These are phyloP conservation scores for Schoenoplectus tabernaemontani DNA, from an alignment of 202 grass and related monocot genomes.

Conservation along the genomic window DNA sequence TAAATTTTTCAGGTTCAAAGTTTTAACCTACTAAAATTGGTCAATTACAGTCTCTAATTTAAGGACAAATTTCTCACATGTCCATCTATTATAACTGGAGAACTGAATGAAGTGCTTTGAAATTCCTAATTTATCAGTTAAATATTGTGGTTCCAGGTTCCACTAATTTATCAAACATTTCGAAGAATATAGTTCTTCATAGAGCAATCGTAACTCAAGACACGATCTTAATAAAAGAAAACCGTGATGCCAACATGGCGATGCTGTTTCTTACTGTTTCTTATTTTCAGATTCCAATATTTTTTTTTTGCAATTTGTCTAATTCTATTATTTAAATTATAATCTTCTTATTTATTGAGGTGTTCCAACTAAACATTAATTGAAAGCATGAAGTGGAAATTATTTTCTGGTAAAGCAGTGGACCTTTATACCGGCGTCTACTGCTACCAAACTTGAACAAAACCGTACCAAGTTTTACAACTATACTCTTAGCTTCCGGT, in stretches of 20 bases:
- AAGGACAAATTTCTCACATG: slow-evolving; percentile 20
- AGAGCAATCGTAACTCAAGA: slow-evolving; percentile 9
- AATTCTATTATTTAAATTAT: background rate
- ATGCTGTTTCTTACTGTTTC: background rate
- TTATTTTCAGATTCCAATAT: background rate
- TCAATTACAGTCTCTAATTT: slow-evolving; percentile 20
- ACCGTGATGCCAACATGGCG: background rate
- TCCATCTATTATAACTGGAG: slow-evolving; percentile 26
- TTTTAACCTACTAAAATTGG: slow-evolving; percentile 61
- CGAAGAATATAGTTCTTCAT: slow-evolving; percentile 5
- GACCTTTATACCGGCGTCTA: background rate
- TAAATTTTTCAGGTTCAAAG: slow-evolving; percentile 99
- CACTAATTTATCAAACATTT: slow-evolving; percentile 14
- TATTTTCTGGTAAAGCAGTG: background rate
- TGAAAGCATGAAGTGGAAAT: background rate
- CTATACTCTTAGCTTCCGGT: background rate
- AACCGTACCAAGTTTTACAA: background rate
- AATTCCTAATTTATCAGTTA: slow-evolving; percentile 53
- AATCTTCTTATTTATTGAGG: background rate
- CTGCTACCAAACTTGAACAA: background rate
- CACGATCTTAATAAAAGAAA: background rate
- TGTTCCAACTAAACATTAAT: background rate
- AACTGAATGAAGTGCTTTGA: slow-evolving; percentile 35
- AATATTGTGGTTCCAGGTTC: slow-evolving; percentile 64
- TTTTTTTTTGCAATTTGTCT: background rate